phyloP scores from a whole-genome alignment of 768 basidiomycete genomes.

The Clathrus columnatus region DNA sequence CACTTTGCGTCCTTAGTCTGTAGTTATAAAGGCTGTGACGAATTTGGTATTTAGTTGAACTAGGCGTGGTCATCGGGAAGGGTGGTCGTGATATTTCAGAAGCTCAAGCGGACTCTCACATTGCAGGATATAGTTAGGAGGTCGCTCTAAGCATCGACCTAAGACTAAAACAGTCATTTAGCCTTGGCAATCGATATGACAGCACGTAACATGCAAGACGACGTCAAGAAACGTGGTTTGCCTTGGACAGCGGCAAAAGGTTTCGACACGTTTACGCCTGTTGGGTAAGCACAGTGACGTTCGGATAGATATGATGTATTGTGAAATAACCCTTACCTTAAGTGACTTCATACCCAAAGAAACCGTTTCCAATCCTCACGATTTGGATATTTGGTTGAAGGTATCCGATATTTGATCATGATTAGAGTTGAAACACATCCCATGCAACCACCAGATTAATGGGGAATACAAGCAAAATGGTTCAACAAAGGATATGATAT shows the following conservation, averaged over 20 bases:
- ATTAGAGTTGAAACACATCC: neutral
- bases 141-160: slow-evolving; percentile 1
- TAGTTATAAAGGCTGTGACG: neutral
- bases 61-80: slow-evolving; percentile 93
- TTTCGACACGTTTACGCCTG: slow-evolving; percentile 92
- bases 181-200: slow-evolving; percentile 96
- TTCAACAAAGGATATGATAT: slow-evolving; percentile 84
- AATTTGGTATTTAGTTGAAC: slow-evolving; percentile 57
- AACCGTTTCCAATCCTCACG: slow-evolving; percentile 58
- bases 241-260: slow-evolving; percentile 98
- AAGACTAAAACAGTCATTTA: slow-evolving; percentile 22
- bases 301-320: neutral
- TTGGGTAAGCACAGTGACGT: slow-evolving; percentile 48
- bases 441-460: slow-evolving; percentile 59
- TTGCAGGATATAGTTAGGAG: slow-evolving; percentile 80
- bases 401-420: slow-evolving; percentile 24
- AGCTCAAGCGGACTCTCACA: slow-evolving; percentile 60
- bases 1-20: neutral
- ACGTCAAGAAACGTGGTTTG: slow-evolving; percentile 85
- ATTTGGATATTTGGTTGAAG: slow-evolving; percentile 70
- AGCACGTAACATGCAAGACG: slow-evolving; percentile 89
- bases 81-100: slow-evolving; percentile 73
- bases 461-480: slow-evolving; percentile 78
- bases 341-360: slow-evolving; percentile 79
- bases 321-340: slow-evolving; percentile 9